Evolutionary conservation across 306 rosid species (phyloP).

Genomic region (Leucaena leucocephala): DNA sequence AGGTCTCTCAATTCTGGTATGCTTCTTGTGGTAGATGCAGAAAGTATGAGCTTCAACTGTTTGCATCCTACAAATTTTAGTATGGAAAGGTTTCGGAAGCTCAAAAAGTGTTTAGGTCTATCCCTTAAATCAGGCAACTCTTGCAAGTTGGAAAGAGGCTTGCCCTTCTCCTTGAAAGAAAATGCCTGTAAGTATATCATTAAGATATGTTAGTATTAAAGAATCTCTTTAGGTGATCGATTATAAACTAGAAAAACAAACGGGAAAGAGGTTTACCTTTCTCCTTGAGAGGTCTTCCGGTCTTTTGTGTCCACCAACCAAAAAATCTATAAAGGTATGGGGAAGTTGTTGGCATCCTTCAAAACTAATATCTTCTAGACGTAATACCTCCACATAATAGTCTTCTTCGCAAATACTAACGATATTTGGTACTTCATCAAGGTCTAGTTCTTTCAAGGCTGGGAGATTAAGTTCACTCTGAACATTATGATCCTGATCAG

Average conservation of each 20-base stretch:
- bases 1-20: not conserved
- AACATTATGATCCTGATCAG: not conserved
- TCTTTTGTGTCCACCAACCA: not conserved
- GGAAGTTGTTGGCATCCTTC: not conserved
- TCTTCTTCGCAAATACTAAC: not conserved
- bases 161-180: not conserved
- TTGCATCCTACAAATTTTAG: constrained; percentile 11
- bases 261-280: not conserved
- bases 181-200: not conserved
- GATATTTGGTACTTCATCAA: not conserved
- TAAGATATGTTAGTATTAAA: not conserved
- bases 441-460: not conserved
- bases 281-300: constrained; percentile 1
- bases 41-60: not conserved
- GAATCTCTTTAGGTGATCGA: not conserved
- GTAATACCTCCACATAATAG: not conserved
- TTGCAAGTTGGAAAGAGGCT: not conserved
- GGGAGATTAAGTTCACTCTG: constrained; percentile 15
- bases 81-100: not conserved
- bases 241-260: not conserved
- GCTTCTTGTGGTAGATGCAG: not conserved
- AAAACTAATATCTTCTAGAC: not conserved
- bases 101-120: not conserved
- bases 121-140: not conserved
- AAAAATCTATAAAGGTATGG: not conserved